Base-by-base conservation (phyloP, 2,329 filamentous ascomycete species). In the Xylariomycetidae sp. region DNA sequence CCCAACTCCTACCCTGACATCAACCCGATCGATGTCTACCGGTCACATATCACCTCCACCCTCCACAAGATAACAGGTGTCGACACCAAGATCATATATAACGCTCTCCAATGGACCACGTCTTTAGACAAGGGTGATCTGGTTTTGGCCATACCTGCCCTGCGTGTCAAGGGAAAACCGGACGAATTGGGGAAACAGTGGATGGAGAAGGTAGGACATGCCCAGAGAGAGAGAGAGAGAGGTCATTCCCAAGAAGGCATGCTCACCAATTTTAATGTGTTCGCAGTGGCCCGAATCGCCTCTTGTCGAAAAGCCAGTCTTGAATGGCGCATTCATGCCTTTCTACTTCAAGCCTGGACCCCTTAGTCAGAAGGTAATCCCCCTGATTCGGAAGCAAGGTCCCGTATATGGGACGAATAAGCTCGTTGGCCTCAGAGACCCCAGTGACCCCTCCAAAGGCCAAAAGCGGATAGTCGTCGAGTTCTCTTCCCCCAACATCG, bases 101-200 rank as follows among this genome's bases (percentile, higher is more conserved):
- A 78, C 16, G 78, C 79, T 23, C 66, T 94, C 26, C 76, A 84
- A 64, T 90, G 85, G 85, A 90, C 87, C 5, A 70, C 77, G 42
- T 77, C 81, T 23, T 69, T 88, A 15, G 87, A 92, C 45, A 88
- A 89, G 67, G 88, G 88, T 30, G 88, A 94, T 61, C 64, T 94
- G 48, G 75, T 85, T 33, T 63, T 94, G 29, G 81, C 87, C 7
- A 78, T 87, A 7, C 85, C 88, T 12, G 84, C 86, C n/a, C 72
- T 94, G 43, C 74, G 87, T 41, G 63, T 90, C 51, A 90, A 84
- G 63, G 80, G 80, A 44, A 84, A 84, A 56, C 78, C 80, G 9
- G 65, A 69, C 40, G 76, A 74, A 46, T 63, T 84, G 33, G 79
- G 74, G 10, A 59, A 65, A 42, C 72, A 85, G 53, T 82, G 78